phyloP scores from a whole-genome alignment of 1,284 basidiomycete species.

The Sparassis latifolia region DNA sequence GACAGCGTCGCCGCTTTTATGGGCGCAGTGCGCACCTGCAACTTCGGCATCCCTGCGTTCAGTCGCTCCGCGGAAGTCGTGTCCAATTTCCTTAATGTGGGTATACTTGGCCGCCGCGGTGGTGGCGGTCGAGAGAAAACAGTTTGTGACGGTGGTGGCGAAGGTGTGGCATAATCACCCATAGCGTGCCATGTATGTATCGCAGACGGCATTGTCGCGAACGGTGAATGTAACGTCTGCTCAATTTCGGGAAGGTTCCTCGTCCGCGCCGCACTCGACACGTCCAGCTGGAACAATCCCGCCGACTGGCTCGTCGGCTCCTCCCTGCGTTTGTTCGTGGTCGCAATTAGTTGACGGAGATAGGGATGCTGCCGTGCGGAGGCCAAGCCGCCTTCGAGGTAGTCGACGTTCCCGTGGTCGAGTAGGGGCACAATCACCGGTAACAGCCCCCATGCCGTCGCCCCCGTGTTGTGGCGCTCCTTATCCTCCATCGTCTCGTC shows the following conservation, averaged over 20 bases:
- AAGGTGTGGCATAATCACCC: slow-evolving; percentile 43
- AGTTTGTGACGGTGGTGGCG: slow-evolving; percentile 60
- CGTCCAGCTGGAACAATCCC: slow-evolving; percentile 57
- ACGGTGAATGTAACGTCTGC: slow-evolving; percentile 31
- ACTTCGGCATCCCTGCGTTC: slow-evolving; percentile 41
- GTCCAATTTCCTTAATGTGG: slow-evolving; percentile 53
- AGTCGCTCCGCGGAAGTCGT: slow-evolving; percentile 50
- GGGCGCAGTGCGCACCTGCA: slow-evolving; percentile 55
- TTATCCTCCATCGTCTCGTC: slow-evolving; percentile 69
- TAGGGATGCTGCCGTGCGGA: slow-evolving; percentile 49
- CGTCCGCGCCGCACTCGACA: slow-evolving; percentile 42
- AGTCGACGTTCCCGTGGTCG: slow-evolving; percentile 47
- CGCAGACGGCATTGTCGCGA: slow-evolving; percentile 33
- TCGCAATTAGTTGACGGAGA: slow-evolving; percentile 43
- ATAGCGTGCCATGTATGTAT: slow-evolving; percentile 29
- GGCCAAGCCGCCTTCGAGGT: slow-evolving; percentile 63
- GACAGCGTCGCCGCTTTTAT: slow-evolving; percentile 51
- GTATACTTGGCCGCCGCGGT: slow-evolving; percentile 52
- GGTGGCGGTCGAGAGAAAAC: slow-evolving; percentile 49
- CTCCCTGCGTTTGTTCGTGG: slow-evolving; percentile 31
- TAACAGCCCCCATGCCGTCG: slow-evolving; percentile 62
- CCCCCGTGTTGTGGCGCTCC: slow-evolving; percentile 46
- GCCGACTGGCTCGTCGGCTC: slow-evolving; percentile 27
- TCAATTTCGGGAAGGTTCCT: slow-evolving; percentile 55
- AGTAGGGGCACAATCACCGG: slow-evolving; percentile 51